Base-by-base conservation (phyloP, 164 flowering plant species). In the Sedum album region DNA sequence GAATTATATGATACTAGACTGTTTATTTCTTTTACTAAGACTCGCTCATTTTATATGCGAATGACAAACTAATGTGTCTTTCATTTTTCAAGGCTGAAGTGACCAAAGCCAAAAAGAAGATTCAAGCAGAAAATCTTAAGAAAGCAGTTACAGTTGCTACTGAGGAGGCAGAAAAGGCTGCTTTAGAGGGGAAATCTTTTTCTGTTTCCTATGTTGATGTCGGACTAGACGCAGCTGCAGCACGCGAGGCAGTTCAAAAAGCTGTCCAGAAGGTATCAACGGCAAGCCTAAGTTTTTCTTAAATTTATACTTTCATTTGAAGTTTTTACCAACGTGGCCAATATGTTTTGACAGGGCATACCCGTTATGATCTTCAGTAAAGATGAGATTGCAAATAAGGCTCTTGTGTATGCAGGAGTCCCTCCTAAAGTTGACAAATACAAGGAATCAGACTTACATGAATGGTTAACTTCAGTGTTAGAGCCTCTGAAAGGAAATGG, bases 231-330 rank as follows among this genome's bases (percentile, higher is more conserved):
- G 79, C 87, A 61, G 61, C 83, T 63, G 97, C 99, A 23, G 83
- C 90, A 10, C 93, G 97, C 42, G 97, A 92, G 76, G 97, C 99
- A 53, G 97, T 90, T 68, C 66, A 79, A 17, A 85, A 84, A 84
- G 92, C 84, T 67, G 66, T 79, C 65, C 82, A 85, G 67, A 78
- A 85, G 72, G 96, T 93, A 81, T 68, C 68, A 20, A 70, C 20
- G 36, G 67, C n/a, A 60, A 72, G 69, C 60, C 60, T 18, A 30
- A 14, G 36, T 48, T 41, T 39, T 38, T 63, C 0, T 5, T 51
- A 30, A 2, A 17, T 25, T 31, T 20, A 18, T 62, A 18, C 30
- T 18, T 10, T 67, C 7, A 21, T n/a, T 4, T 33, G 35, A 68
- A 38, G 48, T 68, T 35, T 35, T 46, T 20, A 21, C 60, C 30